These are phyloP conservation scores for Claviceps monticola DNA, from an alignment of 2,329 filamentous ascomycete species.

Conservation along the genomic window DNA sequence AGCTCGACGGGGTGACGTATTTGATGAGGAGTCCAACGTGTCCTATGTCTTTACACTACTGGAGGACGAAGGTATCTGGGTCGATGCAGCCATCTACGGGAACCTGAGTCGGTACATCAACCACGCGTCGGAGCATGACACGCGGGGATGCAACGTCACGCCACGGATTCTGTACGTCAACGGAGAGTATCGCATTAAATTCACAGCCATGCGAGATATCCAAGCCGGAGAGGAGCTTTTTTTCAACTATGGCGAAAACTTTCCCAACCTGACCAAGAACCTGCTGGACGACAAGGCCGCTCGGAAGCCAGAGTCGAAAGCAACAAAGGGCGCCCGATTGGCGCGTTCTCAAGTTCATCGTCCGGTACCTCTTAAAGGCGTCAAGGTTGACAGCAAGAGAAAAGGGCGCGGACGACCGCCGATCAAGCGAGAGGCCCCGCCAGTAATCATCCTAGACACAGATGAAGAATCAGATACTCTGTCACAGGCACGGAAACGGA, in stretches of 20 bases:
- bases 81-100: conserved; percentile 64
- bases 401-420: conserved; percentile 7
- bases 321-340: conserved; percentile 11
- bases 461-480: conserved; percentile 4
- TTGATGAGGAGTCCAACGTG: conserved; percentile 44
- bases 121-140: conserved; percentile 44
- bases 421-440: conserved; percentile 6
- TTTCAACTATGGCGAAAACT: conserved; percentile 66
- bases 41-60: conserved; percentile 52
- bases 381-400: conserved; percentile 14
- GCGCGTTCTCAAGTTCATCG: conserved; percentile 8
- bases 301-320: conserved; percentile 13
- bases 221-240: conserved; percentile 62
- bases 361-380: conserved; percentile 12
- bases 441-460: conserved; percentile 9
- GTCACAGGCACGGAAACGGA: conserved; percentile 15
- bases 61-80: conserved; percentile 47
- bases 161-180: conserved; percentile 60
- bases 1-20: conserved; percentile 43
- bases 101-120: conserved; percentile 80
- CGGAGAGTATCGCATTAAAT: conserved; percentile 62
- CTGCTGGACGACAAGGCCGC: conserved; percentile 24
- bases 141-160: conserved; percentile 44
- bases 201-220: conserved; percentile 54
- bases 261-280: conserved; percentile 42